Evolutionary conservation across 768 basidiomycete species (phyloP).

Genomic region (Lenzites betulinus): DNA sequence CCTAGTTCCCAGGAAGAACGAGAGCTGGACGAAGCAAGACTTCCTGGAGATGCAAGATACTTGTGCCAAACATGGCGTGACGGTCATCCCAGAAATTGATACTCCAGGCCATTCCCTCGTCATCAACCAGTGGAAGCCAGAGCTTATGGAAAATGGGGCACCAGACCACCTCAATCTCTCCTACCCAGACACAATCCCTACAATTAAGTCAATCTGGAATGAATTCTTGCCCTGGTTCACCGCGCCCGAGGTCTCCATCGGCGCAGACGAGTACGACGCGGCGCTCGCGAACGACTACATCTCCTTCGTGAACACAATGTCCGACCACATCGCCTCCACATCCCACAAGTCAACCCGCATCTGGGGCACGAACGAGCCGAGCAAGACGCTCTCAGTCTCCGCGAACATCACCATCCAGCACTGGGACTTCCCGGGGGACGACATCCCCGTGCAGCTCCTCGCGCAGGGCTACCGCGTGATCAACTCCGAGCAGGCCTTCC

Average conservation of each 20-base stretch:
- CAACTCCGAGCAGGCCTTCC: slow-evolving; percentile 29
- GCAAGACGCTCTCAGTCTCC: slow-evolving; percentile 37
- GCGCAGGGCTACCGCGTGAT: slow-evolving; percentile 30
- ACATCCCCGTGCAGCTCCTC: slow-evolving; percentile 30
- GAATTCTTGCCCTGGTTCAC: slow-evolving; percentile 39
- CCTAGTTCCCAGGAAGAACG: slow-evolving; percentile 42
- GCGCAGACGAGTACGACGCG: slow-evolving; percentile 46
- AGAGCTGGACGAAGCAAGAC: slow-evolving; percentile 39
- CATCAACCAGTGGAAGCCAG: slow-evolving; percentile 48
- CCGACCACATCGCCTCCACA: slow-evolving; percentile 34
- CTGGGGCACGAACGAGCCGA: slow-evolving; percentile 49
- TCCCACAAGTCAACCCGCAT: slow-evolving; percentile 42
- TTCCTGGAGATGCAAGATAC: slow-evolving; percentile 39
- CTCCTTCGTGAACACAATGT: slow-evolving; percentile 46
- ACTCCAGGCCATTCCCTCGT: slow-evolving; percentile 45
- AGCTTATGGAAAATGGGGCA: slow-evolving; percentile 39
- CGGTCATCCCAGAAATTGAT: slow-evolving; percentile 46
- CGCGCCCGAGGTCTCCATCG: slow-evolving; percentile 46
- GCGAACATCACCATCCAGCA: slow-evolving; percentile 48
- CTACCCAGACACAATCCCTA: slow-evolving; percentile 45
- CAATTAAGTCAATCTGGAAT: slow-evolving; percentile 46
- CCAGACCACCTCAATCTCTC: slow-evolving; percentile 45
- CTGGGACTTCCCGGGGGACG: slow-evolving; percentile 36
- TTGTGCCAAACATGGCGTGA: slow-evolving; percentile 41
- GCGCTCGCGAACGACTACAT: slow-evolving; percentile 45